A percentile compares a stretch with the other conserved stretches of the same genome.
Conservation (phyloP, 2,329 filamentous ascomycete species). For the Ophiostoma pallidulum region DNA sequence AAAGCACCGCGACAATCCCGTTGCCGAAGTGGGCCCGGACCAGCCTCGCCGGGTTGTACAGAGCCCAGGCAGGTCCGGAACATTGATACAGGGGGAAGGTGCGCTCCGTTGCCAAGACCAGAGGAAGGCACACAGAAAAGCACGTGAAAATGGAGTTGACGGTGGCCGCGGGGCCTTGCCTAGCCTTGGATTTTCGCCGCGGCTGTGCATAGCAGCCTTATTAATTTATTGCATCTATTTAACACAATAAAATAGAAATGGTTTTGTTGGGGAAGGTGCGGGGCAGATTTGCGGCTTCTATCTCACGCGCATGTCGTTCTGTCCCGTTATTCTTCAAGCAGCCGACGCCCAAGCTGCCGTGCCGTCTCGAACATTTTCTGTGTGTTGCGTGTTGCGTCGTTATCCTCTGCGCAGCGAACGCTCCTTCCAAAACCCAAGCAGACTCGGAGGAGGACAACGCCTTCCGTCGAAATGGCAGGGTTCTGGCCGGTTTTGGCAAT, state of each 20-base stretch:
- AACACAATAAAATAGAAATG: too few relatives aligned
- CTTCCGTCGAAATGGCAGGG: background rate
- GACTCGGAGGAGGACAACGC: background rate
- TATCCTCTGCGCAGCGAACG: background rate
- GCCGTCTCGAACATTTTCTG: background rate
- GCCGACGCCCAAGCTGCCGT: too few relatives aligned
- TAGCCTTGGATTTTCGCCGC: background rate
- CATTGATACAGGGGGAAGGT: too few relatives aligned
- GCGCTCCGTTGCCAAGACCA: background rate
- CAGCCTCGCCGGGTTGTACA: too few relatives aligned
- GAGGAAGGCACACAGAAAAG: too few relatives aligned
- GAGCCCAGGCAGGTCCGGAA: too few relatives aligned
- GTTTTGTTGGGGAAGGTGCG: conserved; percentile 13
- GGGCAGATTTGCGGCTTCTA: conserved; percentile 5
- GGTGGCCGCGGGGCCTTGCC: background rate
- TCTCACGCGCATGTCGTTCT: background rate
- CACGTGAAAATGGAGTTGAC: conserved; percentile 7
- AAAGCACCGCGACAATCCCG: too few relatives aligned
- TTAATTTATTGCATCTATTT: background rate
- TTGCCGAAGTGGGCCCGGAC: too few relatives aligned
- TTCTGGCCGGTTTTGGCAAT: background rate
- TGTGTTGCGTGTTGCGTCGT: background rate
- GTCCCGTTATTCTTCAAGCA: too few relatives aligned
- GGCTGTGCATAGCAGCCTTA: background rate
- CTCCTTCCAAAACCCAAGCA: background rate